Evolutionary conservation across 2,329 filamentous ascomycete species (phyloP).

Genomic region (Stachybotrys chlorohalonatus): DNA sequence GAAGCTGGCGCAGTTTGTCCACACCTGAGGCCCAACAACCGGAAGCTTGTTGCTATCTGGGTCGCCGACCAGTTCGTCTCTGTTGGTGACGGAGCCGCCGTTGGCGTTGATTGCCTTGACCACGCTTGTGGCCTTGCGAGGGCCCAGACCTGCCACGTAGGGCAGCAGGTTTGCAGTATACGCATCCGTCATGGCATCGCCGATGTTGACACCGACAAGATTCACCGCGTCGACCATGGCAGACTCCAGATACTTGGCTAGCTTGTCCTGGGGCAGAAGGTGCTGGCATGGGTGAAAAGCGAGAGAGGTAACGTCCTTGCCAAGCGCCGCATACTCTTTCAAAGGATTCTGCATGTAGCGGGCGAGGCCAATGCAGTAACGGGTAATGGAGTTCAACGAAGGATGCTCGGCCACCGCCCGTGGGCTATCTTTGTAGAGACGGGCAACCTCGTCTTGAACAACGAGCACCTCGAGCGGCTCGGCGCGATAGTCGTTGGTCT

Average conservation of each 20-base stretch:
- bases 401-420: constrained; percentile 75
- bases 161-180: constrained; percentile 83
- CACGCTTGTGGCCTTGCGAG: constrained; percentile 74
- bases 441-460: constrained; percentile 94
- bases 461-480: constrained; percentile 82
- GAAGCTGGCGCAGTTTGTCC: constrained; percentile 96
- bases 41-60: constrained; percentile 68
- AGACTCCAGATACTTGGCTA: constrained; percentile 81
- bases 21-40: constrained; percentile 82
- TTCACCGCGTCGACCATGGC: constrained; percentile 99
- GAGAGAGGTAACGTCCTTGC: constrained; percentile 78
- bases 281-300: constrained; percentile 86
- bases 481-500: constrained; percentile 64
- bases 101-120: constrained; percentile 80
- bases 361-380: constrained; percentile 84
- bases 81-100: constrained; percentile 73
- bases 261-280: constrained; percentile 77
- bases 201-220: constrained; percentile 88
- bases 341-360: constrained; percentile 92
- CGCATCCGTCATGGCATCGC: constrained; percentile 74
- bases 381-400: constrained; percentile 64
- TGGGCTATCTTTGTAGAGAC: constrained; percentile 85
- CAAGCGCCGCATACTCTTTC: constrained; percentile 91
- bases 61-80: constrained; percentile 83
- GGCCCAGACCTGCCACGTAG: constrained; percentile 84